Evolutionary conservation across 352 stramenopile genomes (phyloP), one percentile per base, ranked within the genome.

Genomic region (Pythium dissimile): DNA sequence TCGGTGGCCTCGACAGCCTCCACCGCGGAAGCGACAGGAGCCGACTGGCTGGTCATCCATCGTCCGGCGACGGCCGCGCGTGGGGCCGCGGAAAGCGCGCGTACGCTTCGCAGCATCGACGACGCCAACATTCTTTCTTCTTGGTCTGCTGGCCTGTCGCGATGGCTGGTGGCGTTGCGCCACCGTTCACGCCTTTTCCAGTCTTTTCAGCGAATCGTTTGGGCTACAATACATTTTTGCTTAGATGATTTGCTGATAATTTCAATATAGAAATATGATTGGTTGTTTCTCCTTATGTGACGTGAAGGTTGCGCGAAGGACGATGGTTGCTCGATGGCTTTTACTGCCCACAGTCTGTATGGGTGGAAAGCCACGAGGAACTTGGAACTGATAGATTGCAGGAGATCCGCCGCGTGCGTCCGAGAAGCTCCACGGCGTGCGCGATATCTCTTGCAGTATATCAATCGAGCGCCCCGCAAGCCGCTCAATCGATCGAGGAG

Each of bases 31-130:
- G 48, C 47, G 26, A 32, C 41, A 30, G 42, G 34, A 5, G 39
- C 30, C n/a, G 60, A 41, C 31, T 49, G 30, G 24, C 32, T 58
- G 30, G 28, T 35, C 39, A 64, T 47, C 44, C 45, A 58, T 24
- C 45, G 37, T 12, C 52, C 52, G 32, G 26, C 51, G 31, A 26
- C 35, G 21, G 39, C 28, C 3, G 34, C 53, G 46, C 61, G 61
- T 8, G 61, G 61, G 9, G 61, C 53, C 53, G 53, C 53, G 20
- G 61, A 63, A 23, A 68, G 48, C 61, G 61, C 54, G 61, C 61
- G 61, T 16, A 64, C 26, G 54, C 54, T 46, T 15, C 61, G 61
- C 54, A 68, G 52, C 32, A 68, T 53, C 45, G 51, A 48, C 59
- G 51, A 31, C 50, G 51, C 59, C 50, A 66, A 56, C 39, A 48